Base-by-base conservation (phyloP, 257 asterid genomes). In the Rubia yunnanensis region DNA sequence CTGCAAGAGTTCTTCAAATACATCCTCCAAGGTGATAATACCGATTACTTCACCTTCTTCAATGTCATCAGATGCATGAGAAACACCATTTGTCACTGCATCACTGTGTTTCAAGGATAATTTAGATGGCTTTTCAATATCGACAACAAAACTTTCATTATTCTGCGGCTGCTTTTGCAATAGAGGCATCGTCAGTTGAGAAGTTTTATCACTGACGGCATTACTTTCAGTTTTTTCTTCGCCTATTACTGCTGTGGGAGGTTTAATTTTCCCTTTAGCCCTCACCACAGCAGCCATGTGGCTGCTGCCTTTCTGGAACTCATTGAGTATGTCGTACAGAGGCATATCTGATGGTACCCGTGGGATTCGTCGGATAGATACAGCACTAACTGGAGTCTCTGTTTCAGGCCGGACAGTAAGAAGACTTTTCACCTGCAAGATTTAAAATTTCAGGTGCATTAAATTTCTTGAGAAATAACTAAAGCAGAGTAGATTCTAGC, bases 1-100 rank as follows among this genome's bases (percentile, higher is more conserved):
- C 95, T 88, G 98, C 88, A 91, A 81, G 71, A 91, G 96, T 69
- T 91, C 98, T 88, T 91, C 98, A 73, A 91, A 88, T 70, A 91
- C 96, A 71, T 91, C 98, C 81, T 91, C 98, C 70, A 91, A 77
- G 67, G 98, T 91, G 75, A 91, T 91, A 65, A 91, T 86, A 66
- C 98, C 98, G 38, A 88, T 81, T 60, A 88, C 98, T 76, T 86
- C 95, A 65, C 86, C 86, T 66, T 91, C 89, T 68, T 91, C 96
- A 36, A 82, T 62, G 59, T 84, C 92, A 41, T 88, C 95, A n/a
- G 77, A 68, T 50, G 82, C 39, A 11, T 66, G 76, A 68, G 73
- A 72, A 75, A 64, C 39, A 36, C 74, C 78, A 20, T 74, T 74
- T 26, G 64, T 55, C 61, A 68, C 78, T 38, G 75, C 60, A 34